These are phyloP conservation scores for Lonicera japonica DNA, from an alignment of 129 eudicot genomes.

Conservation along the genomic window DNA sequence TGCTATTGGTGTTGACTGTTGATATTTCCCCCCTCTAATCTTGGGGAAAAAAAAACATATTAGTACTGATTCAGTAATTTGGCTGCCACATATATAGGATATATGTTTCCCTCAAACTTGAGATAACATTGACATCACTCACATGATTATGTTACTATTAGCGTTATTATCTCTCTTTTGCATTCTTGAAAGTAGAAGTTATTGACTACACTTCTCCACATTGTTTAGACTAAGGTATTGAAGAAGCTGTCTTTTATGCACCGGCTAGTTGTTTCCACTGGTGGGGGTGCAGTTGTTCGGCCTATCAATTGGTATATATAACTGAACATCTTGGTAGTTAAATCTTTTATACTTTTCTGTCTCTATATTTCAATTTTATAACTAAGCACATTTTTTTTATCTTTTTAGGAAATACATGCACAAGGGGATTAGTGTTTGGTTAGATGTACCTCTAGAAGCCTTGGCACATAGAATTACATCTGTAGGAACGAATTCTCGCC, in stretches of 20 bases:
- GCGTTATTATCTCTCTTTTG: not conserved
- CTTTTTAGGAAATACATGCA: conserved; percentile 70
- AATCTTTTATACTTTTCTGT: not conserved
- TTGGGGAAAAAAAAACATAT: too few relatives aligned
- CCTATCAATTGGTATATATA: conserved; percentile 75
- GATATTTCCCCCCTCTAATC: too few relatives aligned
- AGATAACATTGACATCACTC: not conserved
- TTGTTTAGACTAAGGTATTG: conserved; percentile 77
- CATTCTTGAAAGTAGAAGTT: not conserved
- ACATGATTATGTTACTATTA: not conserved
- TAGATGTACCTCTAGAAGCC: conserved; percentile 94
- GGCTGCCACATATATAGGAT: too few relatives aligned
- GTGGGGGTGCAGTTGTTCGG: conserved; percentile 98
- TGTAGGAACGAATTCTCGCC: conserved; percentile 87
- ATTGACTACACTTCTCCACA: conserved; percentile 6
- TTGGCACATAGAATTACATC: conserved; percentile 78
- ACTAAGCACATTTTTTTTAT: not conserved
- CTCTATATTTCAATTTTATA: not conserved
- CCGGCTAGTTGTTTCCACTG: conserved; percentile 73
- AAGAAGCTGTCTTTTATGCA: conserved; percentile 48
- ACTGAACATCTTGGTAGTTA: not conserved
- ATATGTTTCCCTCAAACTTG: too few relatives aligned
- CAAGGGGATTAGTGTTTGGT: conserved; percentile 73
- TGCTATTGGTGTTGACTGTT: too few relatives aligned
- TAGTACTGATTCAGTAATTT: too few relatives aligned